Base-by-base conservation (phyloP, 2,329 filamentous ascomycete genomes). In the Kalmusia sp. region DNA sequence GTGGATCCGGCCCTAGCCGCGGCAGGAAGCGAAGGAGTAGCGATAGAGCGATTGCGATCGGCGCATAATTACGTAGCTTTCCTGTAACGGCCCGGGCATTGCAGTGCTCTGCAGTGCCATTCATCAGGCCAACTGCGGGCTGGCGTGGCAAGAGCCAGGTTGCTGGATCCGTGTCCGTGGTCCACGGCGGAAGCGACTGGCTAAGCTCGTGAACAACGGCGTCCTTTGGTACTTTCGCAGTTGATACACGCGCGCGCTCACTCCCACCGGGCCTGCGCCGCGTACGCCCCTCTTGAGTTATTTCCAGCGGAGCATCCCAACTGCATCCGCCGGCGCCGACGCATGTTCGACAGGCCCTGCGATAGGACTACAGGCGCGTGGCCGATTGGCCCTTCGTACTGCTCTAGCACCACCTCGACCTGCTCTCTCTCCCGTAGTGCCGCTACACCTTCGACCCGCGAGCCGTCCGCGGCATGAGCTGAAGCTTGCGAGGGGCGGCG, bases 401-500 rank as follows among this genome's bases (percentile, higher is more conserved):
- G 31, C 7, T 25, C 44, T 15, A 35, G 6, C 22, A 7, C 33
- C n/a, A 28, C 44, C 44, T 31, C 21, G 9, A n/a, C 44, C 44
- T 47, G 31, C 31, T 28, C 15, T 28, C 22, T 38, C 33, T n/a
- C 14, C 11, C 28, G 33, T n/a, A n/a, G 22, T 25, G 22, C 21
- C 43, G 27, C 27, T n/a, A 12, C 21, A 21, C 44, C 21, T 21
- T 28, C 33, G 1, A 19, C 21, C 19, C 33, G 27, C 44, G 24
- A 21, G 31, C 33, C 33, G 31, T 28, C 22, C 22, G 31, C 44
- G 33, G 44, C 44, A 37, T 47, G 44, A 37, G 51, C 39, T 66
- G 64, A n/a, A 69, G 59, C 63, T 68, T 58, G 59, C 64, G 56
- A 57, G 57, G 63, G 64, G 65, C 64, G 61, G 64, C 64, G 62